Evolutionary conservation across 2,329 filamentous ascomycete genomes (phyloP).

Genomic region (Talaromyces amestolkiae): DNA sequence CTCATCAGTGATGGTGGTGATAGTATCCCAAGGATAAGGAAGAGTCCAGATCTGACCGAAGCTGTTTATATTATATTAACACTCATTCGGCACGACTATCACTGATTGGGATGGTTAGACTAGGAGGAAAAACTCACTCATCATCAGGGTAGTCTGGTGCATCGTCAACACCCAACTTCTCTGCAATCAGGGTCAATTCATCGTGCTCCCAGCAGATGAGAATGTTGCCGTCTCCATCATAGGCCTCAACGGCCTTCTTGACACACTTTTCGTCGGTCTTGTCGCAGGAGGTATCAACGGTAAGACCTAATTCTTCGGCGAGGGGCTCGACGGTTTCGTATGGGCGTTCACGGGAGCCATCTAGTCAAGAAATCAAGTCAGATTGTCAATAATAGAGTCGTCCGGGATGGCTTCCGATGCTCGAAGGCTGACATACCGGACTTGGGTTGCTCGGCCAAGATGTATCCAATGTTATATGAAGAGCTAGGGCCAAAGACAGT

Average conservation of each 20-base stretch:
- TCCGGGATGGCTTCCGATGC: background rate
- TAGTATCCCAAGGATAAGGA: slow-evolving; percentile 49
- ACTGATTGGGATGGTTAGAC: background rate
- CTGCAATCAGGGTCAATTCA: slow-evolving; percentile 51
- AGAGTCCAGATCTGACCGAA: slow-evolving; percentile 60
- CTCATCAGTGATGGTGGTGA: slow-evolving; percentile 51
- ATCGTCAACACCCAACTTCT: slow-evolving; percentile 52
- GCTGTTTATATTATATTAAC: slow-evolving; percentile 23
- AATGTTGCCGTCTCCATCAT: slow-evolving; percentile 55
- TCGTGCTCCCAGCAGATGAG: slow-evolving; percentile 63
- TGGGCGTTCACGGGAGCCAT: slow-evolving; percentile 54
- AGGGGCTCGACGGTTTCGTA: slow-evolving; percentile 58
- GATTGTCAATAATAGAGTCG: no score
- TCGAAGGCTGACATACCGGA: slow-evolving; percentile 27
- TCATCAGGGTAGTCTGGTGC: slow-evolving; percentile 53
- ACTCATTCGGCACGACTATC: background rate
- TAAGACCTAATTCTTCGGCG: slow-evolving; percentile 54
- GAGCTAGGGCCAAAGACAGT: slow-evolving; percentile 55
- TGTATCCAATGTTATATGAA: slow-evolving; percentile 56
- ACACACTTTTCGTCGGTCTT: slow-evolving; percentile 58
- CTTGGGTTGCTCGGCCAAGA: slow-evolving; percentile 58
- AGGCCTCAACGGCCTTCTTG: slow-evolving; percentile 48
- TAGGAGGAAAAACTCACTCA: slow-evolving; percentile 30
- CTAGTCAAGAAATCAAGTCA: slow-evolving; percentile 28
- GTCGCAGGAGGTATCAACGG: slow-evolving; percentile 56